Evolutionary conservation across 2,329 filamentous ascomycete genomes (phyloP).

Genomic region (Ophiostoma sp.): DNA sequence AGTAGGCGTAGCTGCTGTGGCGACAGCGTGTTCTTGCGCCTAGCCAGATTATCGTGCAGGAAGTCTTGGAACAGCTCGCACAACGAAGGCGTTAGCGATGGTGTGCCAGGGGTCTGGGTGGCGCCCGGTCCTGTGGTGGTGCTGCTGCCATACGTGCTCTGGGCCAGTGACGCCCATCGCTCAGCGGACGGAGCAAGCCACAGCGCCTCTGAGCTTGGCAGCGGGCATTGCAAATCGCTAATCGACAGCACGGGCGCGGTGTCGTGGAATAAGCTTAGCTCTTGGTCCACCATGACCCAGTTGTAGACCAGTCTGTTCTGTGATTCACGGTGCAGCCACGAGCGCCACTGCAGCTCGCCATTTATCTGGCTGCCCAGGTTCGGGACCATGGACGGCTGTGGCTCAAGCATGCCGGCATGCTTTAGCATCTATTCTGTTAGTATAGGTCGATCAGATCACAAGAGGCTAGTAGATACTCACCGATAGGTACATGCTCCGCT

Average conservation of each 20-base stretch:
- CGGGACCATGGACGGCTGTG: slow-evolving; percentile 33
- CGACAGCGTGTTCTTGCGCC: slow-evolving; percentile 40
- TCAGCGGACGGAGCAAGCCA: slow-evolving; percentile 56
- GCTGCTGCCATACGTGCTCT: slow-evolving; percentile 3
- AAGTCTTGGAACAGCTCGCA: slow-evolving; percentile 63
- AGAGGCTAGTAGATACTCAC: slow-evolving; percentile 35
- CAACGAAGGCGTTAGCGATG: slow-evolving; percentile 52
- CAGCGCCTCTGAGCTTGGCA: slow-evolving; percentile 56
- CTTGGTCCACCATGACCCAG: slow-evolving; percentile 69
- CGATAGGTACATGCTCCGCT: slow-evolving; percentile 66
- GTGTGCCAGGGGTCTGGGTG: slow-evolving; percentile 31
- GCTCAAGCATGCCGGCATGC: slow-evolving; percentile 61
- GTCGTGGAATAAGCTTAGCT: slow-evolving; percentile 62
- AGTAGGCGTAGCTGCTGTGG: slow-evolving; percentile 60
- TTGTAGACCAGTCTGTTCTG: slow-evolving; percentile 67
- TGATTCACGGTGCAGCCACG: slow-evolving; percentile 61
- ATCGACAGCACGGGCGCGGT: slow-evolving; percentile 57
- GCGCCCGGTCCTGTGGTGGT: background rate
- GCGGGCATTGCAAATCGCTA: slow-evolving; percentile 58
- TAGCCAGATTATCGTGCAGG: slow-evolving; percentile 56
- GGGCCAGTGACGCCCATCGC: slow-evolving; percentile 47
- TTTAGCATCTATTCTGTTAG: slow-evolving; percentile 54
- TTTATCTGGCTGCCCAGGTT: slow-evolving; percentile 36
- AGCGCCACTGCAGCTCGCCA: slow-evolving; percentile 51
- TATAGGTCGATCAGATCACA: background rate